Evolutionary conservation across 345 rosid genomes (phyloP).

Genomic region (Eucalyptus brandiana): DNA sequence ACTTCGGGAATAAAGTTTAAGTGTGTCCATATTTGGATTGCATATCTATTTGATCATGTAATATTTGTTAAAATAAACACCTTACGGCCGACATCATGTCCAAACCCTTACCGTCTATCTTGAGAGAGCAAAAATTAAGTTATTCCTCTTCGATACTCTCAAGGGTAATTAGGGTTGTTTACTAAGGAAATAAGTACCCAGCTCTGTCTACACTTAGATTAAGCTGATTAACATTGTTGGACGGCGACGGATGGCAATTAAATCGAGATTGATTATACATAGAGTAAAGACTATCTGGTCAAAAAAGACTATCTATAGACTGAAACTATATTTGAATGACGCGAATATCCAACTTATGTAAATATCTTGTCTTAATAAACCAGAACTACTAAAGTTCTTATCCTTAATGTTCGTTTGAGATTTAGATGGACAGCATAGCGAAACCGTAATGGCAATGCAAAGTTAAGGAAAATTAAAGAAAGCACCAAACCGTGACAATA

Average conservation of each 20-base stretch:
- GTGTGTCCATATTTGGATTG: not conserved
- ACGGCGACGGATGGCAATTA: not conserved
- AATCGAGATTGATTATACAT: not conserved
- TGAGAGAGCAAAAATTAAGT: not conserved
- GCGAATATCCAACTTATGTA: not conserved
- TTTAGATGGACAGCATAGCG: not conserved
- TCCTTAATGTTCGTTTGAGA: not conserved
- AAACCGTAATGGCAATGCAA: not conserved
- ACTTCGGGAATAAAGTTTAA: not conserved
- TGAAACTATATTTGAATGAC: not conserved
- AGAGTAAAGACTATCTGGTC: no score
- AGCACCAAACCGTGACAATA: not conserved
- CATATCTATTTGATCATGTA: not conserved
- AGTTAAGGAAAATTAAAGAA: not conserved
- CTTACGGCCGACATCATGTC: not conserved
- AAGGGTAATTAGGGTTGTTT: not conserved
- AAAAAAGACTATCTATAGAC: not conserved
- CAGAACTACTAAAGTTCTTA: not conserved
- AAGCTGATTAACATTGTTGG: not conserved
- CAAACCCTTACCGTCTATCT: not conserved
- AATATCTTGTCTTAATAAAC: not conserved
- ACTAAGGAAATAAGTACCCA: not conserved
- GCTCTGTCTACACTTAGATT: not conserved
- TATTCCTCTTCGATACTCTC: not conserved
- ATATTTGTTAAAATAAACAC: not conserved